A percentile compares a stretch with the other conserved stretches of the same genome.
Evolutionary conservation across 768 basidiomycete species (phyloP).

Genomic region (Podaxis sp.): DNA sequence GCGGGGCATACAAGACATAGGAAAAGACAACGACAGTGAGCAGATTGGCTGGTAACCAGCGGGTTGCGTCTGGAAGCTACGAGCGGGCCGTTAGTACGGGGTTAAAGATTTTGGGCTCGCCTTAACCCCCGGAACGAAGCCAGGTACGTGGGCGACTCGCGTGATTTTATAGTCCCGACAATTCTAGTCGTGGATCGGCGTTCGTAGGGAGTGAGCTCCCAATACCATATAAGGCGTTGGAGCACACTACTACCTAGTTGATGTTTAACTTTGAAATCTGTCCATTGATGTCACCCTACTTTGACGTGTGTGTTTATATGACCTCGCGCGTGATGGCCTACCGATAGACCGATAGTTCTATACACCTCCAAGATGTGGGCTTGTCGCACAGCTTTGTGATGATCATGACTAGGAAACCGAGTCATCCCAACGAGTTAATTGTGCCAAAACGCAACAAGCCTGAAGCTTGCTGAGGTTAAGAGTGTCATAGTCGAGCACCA

Average conservation of each 20-base stretch:
- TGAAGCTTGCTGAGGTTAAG: background rate
- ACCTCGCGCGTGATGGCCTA: no score
- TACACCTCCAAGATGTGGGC: background rate
- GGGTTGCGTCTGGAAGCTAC: no score
- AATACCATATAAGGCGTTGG: background rate
- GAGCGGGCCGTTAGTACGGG: no score
- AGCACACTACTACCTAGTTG: background rate
- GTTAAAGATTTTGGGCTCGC: no score
- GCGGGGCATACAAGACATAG: no score
- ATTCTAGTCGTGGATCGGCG: background rate
- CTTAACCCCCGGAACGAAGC: no score
- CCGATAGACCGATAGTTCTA: background rate
- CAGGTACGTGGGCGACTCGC: no score
- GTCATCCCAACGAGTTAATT: background rate
- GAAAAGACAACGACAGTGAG: no score
- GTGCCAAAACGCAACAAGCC: background rate
- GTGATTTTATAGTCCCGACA: no score
- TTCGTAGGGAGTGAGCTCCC: background rate
- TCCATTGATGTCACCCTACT: background rate
- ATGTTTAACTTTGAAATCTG: background rate
- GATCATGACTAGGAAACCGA: background rate
- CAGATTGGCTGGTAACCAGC: no score
- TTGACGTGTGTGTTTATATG: background rate
- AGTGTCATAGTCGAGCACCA: background rate
- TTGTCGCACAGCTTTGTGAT: background rate